Base-by-base conservation (phyloP, 2,329 filamentous ascomycete species). In the Graphilbum fragrans region DNA sequence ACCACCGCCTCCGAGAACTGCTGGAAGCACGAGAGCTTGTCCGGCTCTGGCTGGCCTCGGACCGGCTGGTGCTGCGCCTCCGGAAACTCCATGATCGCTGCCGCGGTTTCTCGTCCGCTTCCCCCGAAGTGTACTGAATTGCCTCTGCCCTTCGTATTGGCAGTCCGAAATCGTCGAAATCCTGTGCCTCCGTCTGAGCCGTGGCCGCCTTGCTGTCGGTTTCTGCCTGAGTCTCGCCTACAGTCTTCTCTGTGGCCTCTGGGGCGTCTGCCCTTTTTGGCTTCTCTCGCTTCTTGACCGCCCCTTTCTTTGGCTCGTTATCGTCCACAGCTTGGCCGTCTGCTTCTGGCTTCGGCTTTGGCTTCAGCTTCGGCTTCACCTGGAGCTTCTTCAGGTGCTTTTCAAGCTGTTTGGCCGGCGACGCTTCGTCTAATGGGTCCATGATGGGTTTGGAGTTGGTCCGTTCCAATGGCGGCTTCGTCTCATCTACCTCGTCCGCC, bases 91-190 rank as follows among this genome's bases (percentile, higher is more conserved):
- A 42, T 29, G 42, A 39, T 36, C 41, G 35, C 37, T 41, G 22
- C 18, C 36, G 33, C 18, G 47, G 23, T 27, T 22, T 32, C 23
- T 31, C 21, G 18, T 36, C 33, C 2, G 34, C 8, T 20, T 36
- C 32, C 16, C 42, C 42, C 5, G 46, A 27, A 2, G 44, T 41
- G 55, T 60, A 52, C 58, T 59, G 50, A 58, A 68, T 47, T 5
- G 20, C 39, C 9, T 36, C 41, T 2, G 46, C 35, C 51, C 67
- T 72, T 55, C 66, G 68, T 47, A 81, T 70, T 17, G 80, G 80
- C 48, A 86, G 62, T 39, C 81, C 81, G 56, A 85, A 86, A 49
- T 86, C 81, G 57, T 86, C 81, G 45, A 77, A 61, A 52, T 80
- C 74, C 23, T 9, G 34, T 17, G 27, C 38, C 21, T 21, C n/a